Base-by-base conservation (phyloP, 192 early-diverging fungal species). In the Phlyctochytrium bullatum region DNA sequence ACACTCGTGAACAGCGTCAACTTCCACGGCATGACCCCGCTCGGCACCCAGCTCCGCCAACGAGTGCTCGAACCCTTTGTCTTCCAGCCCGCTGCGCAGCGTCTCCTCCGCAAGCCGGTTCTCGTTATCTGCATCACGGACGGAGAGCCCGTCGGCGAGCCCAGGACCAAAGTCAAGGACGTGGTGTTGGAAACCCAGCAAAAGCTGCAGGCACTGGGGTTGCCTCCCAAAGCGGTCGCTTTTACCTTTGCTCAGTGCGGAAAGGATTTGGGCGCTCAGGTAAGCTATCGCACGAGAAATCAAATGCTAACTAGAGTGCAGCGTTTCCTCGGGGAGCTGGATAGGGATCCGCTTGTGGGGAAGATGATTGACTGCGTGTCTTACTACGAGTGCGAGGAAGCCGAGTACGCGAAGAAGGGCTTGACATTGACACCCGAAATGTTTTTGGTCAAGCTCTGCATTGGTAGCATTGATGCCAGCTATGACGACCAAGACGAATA, bases 221-320 rank as follows among this genome's bases (percentile, higher is more conserved):
- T 69, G 56, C 67, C 67, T 6, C 29, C 52, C 2, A 32, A 35
- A 17, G 67, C 73, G 12, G 57, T 65, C 47, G 73, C 67, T n/a
- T 60, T 75, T 59, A 61, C 68, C 59, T 66, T 75, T 62, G 73
- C 58, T 3, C 73, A 75, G 30, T 61, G 68, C 25, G 73, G 73
- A 0, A 75, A 64, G 59, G 73, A 75, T 52, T 20, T 31, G 25
- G 64, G 58, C 34, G 73, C 73, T 4, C 40, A n/a, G n/a, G n/a
- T n/a, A n/a, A n/a, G n/a, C n/a, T n/a, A n/a, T n/a, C n/a, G n/a
- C n/a, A n/a, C n/a, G n/a, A n/a, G n/a, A n/a, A n/a, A n/a, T n/a
- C n/a, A n/a, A n/a, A n/a, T n/a, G n/a, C n/a, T n/a, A n/a, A n/a
- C n/a, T n/a, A n/a, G n/a, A n/a, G n/a, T n/a, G n/a, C 72, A 75